Base-by-base conservation (phyloP, 2,329 filamentous ascomycete species). In the Chrysosporium keratinophilum region DNA sequence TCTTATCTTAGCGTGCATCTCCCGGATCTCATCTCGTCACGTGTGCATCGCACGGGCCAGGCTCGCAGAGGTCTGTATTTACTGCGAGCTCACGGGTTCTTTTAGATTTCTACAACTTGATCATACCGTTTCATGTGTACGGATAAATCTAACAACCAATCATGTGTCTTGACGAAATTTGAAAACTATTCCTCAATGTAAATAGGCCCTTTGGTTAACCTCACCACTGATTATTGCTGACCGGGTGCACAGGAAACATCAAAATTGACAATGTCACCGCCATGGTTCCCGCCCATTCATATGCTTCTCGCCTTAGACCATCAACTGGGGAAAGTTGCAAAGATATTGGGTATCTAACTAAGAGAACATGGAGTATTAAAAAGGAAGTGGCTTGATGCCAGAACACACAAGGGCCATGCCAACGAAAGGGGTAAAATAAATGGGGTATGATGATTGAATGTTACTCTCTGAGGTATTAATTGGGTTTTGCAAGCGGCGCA, bases 1-100 rank as follows among this genome's bases (percentile, higher is more conserved):
- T 72, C 69, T 72, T 72, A 72, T 72, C 69, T 67, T 56, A 58
- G 56, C 49, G 56, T 35, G 44, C 40, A 55, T 54, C 41, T 19
- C 40, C n/a, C n/a, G n/a, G 20, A 52, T 33, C 46, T 41, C 34
- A 31, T 4, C 2, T 11, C 11, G 20, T 60, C 57, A 60, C 58
- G 56, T 60, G 56, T 42, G 50, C 9, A 3, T 2, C 7, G 23
- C 23, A 28, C 23, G 7, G 23, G 7, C 23, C 23, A 28, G 23
- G 23, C 7, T 28, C 23, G 7, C 23, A 28, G 23, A 7, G 23
- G 7, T 28, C 3, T 28, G 7, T 41, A 41, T 17, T 41, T 19
- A 9, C 10, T 41, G 2, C 39, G n/a, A 9, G 19, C n/a, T 41
- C 12, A 14, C n/a, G n/a, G n/a, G n/a, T n/a, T n/a, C n/a, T n/a